Evolutionary conservation across 768 basidiomycete genomes (phyloP).

Genomic region (Trametes elegans): DNA sequence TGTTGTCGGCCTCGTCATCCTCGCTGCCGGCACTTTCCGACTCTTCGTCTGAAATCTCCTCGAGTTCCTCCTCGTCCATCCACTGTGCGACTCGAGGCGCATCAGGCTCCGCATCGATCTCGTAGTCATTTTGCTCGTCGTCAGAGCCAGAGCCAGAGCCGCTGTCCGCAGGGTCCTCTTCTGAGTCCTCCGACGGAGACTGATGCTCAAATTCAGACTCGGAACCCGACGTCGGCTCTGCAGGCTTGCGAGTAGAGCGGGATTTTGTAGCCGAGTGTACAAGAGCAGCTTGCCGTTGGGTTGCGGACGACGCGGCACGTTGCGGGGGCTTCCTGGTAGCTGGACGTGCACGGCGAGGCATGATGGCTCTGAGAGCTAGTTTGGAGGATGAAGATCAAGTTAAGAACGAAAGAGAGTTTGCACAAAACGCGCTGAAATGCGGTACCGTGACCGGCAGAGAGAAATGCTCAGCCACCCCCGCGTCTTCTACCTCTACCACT

Average conservation of each 20-base stretch:
- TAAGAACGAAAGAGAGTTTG: background rate
- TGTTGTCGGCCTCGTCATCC: conserved; percentile 6
- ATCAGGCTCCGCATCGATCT: conserved; percentile 37
- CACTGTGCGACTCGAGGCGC: conserved; percentile 60
- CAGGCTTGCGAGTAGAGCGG: background rate
- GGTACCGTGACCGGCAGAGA: conserved; percentile 12
- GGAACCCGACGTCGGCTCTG: conserved; percentile 3
- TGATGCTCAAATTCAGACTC: background rate
- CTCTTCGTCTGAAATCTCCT: conserved; percentile 13
- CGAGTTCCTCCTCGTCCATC: conserved; percentile 49
- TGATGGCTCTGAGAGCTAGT: conserved; percentile 19
- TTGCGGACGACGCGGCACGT: background rate
- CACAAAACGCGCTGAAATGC: background rate
- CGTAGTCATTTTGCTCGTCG: background rate
- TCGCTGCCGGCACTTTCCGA: conserved; percentile 6
- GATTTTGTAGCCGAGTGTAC: background rate
- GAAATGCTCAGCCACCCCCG: conserved; percentile 3
- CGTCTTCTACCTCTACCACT: background rate
- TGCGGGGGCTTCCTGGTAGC: conserved; percentile 27
- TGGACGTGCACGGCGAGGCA: conserved; percentile 41
- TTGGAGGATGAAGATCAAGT: background rate
- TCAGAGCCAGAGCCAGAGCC: conserved; percentile 24
- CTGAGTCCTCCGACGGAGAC: background rate
- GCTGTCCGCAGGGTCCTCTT: conserved; percentile 28
- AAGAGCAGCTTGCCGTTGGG: background rate